Evolutionary conservation across 2,329 filamentous ascomycete species (phyloP), one percentile per base, ranked within the genome.

Genomic region (Colletotrichum incanum): DNA sequence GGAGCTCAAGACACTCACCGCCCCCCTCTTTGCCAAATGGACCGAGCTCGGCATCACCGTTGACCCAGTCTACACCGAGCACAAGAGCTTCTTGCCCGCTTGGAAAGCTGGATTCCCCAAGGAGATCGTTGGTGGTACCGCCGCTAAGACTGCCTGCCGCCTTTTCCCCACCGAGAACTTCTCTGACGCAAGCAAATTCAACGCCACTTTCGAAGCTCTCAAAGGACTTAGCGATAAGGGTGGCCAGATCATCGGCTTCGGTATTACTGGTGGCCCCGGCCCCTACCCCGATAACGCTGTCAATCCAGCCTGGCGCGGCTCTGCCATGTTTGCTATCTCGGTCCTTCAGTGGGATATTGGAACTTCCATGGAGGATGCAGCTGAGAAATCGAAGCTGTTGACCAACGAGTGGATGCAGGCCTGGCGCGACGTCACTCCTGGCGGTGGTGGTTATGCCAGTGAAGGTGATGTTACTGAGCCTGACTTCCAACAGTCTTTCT

Each of bases 221-320:
- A 82, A 81, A 65, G 74, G 80, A 34, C 79, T 83, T 7, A 76
- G 85, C 8, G 80, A 85, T 62, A 78, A 78, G 16, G 84, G 84
- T 18, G 83, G 83, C 16, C 76, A 81, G 16, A 74, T 88, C 9
- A 78, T 84, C 41, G 82, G 78, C 0, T 84, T 86, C 67, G 81
- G 82, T 49, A 84, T 85, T 64, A 78, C 78, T 0, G 73, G 79
- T 5, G 80, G 78, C 0, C 77, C 78, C 5, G 75, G 75, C 0
- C 78, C 74, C 2, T 77, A 82, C 43, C 66, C 66, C 23, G 76
- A 78, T 55, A 84, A 82, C 26, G 79, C 82, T 5, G 77, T 82
- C 34, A 82, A 83, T 62, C 85, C 85, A 2, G 86, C 85, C 0
- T 88, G 85, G 85, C 79, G 86, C 16, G 79, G 80, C 0, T 80